These are phyloP conservation scores for Pistacia integerrima DNA, from an alignment of 345 rosid species.

Conservation along the genomic window DNA sequence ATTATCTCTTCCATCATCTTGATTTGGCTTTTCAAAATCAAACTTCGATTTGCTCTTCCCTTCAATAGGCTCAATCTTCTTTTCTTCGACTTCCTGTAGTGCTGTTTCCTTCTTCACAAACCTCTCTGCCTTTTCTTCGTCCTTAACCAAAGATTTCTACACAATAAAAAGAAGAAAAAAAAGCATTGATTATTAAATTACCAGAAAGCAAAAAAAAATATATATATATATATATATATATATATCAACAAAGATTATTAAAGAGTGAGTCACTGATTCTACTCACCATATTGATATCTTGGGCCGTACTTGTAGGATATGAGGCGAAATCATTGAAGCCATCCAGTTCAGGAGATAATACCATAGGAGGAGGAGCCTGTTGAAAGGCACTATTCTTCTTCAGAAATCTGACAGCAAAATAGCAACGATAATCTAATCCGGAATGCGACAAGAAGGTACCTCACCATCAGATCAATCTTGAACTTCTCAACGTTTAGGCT, in stretches of 20 bases:
- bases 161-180: background rate
- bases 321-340: conserved; percentile 21
- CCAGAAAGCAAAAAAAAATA: background rate
- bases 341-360: conserved; percentile 34
- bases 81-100: conserved; percentile 21
- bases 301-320: conserved; percentile 21
- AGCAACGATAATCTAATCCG: conserved; percentile 23
- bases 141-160: conserved; percentile 28
- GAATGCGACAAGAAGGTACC: conserved; percentile 27
- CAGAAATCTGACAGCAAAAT: conserved; percentile 31
- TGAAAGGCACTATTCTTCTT: conserved; percentile 23
- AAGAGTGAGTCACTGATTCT: conserved; percentile 1
- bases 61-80: conserved; percentile 10
- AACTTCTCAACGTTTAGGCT: conserved; percentile 36
- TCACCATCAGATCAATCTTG: conserved; percentile 67
- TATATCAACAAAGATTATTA: no score
- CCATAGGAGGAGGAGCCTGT: conserved; percentile 52
- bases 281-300: conserved; percentile 25
- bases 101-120: conserved; percentile 24
- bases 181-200: background rate
- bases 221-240: background rate
- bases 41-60: conserved; percentile 32
- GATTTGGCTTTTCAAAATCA: conserved; percentile 42
- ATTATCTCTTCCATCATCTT: conserved; percentile 28
- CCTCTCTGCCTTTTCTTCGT: conserved; percentile 16